Base-by-base conservation (phyloP, 2,329 filamentous ascomycete species). In the Fusarium continuum region DNA sequence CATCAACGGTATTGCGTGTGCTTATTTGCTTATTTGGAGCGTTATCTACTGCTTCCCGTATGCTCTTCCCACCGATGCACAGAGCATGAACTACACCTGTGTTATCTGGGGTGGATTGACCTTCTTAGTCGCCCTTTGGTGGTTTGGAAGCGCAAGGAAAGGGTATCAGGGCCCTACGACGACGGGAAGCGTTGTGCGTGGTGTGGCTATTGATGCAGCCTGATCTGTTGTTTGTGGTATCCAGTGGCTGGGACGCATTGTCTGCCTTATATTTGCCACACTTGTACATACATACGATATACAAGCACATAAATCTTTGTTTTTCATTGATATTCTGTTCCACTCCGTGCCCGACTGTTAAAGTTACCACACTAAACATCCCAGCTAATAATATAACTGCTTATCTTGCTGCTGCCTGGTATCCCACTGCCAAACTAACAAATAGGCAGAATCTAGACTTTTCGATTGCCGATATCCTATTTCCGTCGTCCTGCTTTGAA, bases 11-110 rank as follows among this genome's bases (percentile, higher is more conserved):
- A 65, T 85, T 1, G 79, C 83, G 1, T 83, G 84, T 62, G 70
- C 76, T 1, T 90, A 89, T 69, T 87, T 90, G 63, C 56, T 82
- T 4, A 81, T 82, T 0, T 89, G 86, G 72, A 80, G 85, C 4
- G 82, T 90, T 8, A 85, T 90, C 31, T 90, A 87, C 70, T 88
- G 84, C 69, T 90, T 86, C 68, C 83, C 84, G 0, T 79, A 78
- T 45, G 68, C 77, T 0, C 52, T 82, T 19, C 84, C 84, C 0
- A 79, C 78, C 1, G 72, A 72, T 2, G 77, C 78, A 0, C 67
- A 72, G 10, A 80, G 74, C 34, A 87, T 87, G 85, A 87, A 87
- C 69, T 87, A 82, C 45, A 71, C 74, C 10, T 77, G 73, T 14
- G 53, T 82, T 16, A 81, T 83, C 19, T 78, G 76, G 64, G 80